These are phyloP conservation scores for Gastroboletus turbinatus DNA, from an alignment of 1,284 basidiomycete genomes.

Conservation along the genomic window DNA sequence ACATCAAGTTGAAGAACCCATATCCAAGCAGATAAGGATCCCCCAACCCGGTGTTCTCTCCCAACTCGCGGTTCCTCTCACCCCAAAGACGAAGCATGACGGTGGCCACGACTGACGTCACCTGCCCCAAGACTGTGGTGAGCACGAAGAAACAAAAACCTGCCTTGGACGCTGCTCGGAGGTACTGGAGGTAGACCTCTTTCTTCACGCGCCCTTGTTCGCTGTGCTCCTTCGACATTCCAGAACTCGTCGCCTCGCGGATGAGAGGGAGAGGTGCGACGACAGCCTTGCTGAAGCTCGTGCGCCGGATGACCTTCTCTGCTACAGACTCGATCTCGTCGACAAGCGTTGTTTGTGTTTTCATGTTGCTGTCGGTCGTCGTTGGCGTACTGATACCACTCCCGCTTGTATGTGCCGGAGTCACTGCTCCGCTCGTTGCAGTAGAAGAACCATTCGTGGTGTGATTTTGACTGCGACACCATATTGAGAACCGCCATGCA, in stretches of 20 bases:
- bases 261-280: conserved; percentile 39
- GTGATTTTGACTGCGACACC: conserved; percentile 14
- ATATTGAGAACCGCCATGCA: not conserved
- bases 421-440: conserved; percentile 50
- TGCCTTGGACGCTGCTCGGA: conserved; percentile 73
- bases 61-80: conserved; percentile 66
- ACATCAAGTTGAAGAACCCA: conserved; percentile 57
- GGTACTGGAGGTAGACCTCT: conserved; percentile 77
- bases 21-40: conserved; percentile 60
- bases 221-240: conserved; percentile 71
- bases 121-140: conserved; percentile 55
- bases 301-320: conserved; percentile 26
- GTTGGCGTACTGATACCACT: conserved; percentile 45
- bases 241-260: conserved; percentile 40
- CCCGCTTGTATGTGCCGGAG: conserved; percentile 47
- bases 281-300: conserved; percentile 50
- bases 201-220: conserved; percentile 84
- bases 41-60: conserved; percentile 55
- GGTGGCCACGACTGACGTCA: conserved; percentile 58
- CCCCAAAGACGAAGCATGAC: conserved; percentile 80
- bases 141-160: conserved; percentile 73
- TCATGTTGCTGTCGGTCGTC: conserved; percentile 22
- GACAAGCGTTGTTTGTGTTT: conserved; percentile 20
- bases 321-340: conserved; percentile 14
- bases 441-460: conserved; percentile 40